Evolutionary conservation across 2,329 filamentous ascomycete genomes (phyloP).

Genomic region (Botryosphaeria agaves): DNA sequence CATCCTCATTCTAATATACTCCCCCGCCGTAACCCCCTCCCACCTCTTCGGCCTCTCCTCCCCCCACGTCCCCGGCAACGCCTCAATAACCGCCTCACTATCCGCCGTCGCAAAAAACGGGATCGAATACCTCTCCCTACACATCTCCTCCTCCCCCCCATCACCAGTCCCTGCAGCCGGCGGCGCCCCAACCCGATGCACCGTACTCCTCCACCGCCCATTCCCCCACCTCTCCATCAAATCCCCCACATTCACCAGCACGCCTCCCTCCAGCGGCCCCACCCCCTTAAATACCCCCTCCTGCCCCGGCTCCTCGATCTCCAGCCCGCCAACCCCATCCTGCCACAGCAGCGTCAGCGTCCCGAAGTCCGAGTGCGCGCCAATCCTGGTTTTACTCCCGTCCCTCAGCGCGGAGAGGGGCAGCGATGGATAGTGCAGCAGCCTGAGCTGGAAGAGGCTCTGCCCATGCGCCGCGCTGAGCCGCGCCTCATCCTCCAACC

Average conservation of each 20-base stretch:
- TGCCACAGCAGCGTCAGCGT: conserved; percentile 25
- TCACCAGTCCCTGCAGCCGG: conserved; percentile 7
- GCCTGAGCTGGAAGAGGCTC: conserved; percentile 15
- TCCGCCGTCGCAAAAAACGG: conserved; percentile 23
- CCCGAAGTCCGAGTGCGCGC: conserved; percentile 25
- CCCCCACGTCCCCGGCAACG: conserved; percentile 17
- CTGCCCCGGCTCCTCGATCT: conserved; percentile 16
- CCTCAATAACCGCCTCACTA: conserved; percentile 20
- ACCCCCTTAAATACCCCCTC: conserved; percentile 14
- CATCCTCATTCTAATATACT: conserved; percentile 16
- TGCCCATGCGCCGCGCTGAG: conserved; percentile 11
- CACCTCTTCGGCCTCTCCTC: conserved; percentile 18
- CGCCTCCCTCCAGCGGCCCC: conserved; percentile 12
- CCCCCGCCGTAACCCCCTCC: conserved; percentile 19
- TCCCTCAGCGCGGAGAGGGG: conserved; percentile 9
- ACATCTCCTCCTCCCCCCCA: conserved; percentile 10
- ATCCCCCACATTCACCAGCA: conserved; percentile 23
- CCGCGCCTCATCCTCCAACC: too few relatives aligned
- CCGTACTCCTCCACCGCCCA: conserved; percentile 16
- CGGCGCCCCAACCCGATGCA: conserved; percentile 21
- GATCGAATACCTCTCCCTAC: conserved; percentile 20
- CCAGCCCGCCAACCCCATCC: conserved; percentile 21
- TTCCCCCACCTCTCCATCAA: conserved; percentile 22
- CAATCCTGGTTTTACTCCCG: conserved; percentile 15
- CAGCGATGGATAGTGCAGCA: conserved; percentile 22